Base-by-base conservation (phyloP, 768 basidiomycete species). In the Pleurotus pulmonarius region DNA sequence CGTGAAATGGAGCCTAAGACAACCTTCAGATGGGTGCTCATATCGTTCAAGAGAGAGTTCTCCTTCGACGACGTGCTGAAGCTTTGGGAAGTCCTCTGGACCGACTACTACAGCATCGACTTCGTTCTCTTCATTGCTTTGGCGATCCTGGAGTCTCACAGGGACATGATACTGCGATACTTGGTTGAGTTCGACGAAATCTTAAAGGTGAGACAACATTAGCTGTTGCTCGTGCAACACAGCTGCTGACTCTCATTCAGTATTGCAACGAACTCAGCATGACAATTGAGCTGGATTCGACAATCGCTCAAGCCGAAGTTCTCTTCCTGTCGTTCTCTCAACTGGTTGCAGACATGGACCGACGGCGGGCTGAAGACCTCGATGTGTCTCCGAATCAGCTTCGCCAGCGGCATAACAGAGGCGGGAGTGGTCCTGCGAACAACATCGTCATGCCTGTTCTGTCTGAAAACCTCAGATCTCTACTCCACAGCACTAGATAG, bases 1-100 rank as follows among this genome's bases (percentile, higher is more conserved):
- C 11, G 29, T 34, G 29, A 8, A 34, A 34, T 8, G 11, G 11
- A 34, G 29, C 9, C 29, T 34, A 34, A 34, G 11, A 1, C 9
- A 11, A 20, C 56, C 24, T 37, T 20, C 58, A 93, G 92, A 46
- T 94, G 92, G 92, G 83, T 94, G 12, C 78, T 94, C 45, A 97
- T 98, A 60, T 76, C 88, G 0, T 98, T 97, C 81, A 98, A 99
- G 73, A 89, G 97, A 57, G 97, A 99, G 71, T 98, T 98, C 69
- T 75, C 88, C 3, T 98, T 98, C 70, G 83, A 91, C 29, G 91
- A 97, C 52, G 90, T 98, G 39, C 75, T 96, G 44, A 79, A 83
- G 5, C 73, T 98, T 7, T 99, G 97, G 97, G 97, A 99, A 69
- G 88, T 92, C 15, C 73, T 94, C 16, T 94, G 92, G 92, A 92